These are phyloP conservation scores for Ramalina intermedia DNA, from an alignment of 495 filamentous ascomycete genomes.

Conservation along the genomic window DNA sequence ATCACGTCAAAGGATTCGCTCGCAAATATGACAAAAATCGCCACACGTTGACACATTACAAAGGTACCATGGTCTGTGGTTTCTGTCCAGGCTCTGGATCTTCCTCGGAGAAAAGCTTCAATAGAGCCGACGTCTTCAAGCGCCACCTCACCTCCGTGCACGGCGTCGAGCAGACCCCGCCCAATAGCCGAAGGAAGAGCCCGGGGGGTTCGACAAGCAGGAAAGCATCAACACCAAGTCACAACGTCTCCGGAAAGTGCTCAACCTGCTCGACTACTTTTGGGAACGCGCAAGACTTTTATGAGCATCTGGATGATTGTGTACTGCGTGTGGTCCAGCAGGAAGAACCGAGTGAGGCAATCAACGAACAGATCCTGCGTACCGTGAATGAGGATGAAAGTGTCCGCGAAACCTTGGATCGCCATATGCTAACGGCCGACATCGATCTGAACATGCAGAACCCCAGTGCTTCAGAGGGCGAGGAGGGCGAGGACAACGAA, in stretches of 20 bases:
- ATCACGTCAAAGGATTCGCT: conserved; percentile 89
- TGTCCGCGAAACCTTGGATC: conserved; percentile 71
- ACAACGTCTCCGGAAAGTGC: conserved; percentile 81
- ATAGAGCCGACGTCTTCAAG: conserved; percentile 97
- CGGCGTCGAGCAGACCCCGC: conserved; percentile 86
- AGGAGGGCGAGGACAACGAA: conserved; percentile 49
- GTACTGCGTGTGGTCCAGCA: conserved; percentile 95
- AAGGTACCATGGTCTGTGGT: conserved; percentile 97
- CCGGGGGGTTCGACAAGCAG: conserved; percentile 26
- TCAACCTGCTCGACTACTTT: conserved; percentile 90
- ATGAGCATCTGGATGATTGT: conserved; percentile 98
- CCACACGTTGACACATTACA: conserved; percentile 97
- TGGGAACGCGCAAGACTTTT: conserved; percentile 91
- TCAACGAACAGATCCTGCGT: conserved; percentile 74
- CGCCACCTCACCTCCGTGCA: conserved; percentile 89
- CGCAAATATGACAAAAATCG: conserved; percentile 98
- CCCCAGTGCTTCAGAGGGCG: conserved; percentile 39
- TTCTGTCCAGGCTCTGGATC: conserved; percentile 92
- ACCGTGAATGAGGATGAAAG: conserved; percentile 73
- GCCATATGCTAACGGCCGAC: conserved; percentile 54
- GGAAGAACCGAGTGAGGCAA: conserved; percentile 87
- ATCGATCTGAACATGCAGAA: conserved; percentile 32
- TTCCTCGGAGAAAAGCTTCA: conserved; percentile 93
- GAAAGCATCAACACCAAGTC: conserved; percentile 44
- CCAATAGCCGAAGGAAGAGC: conserved; percentile 84